These are phyloP conservation scores for Halophytophthora batemanensis DNA, from an alignment of 352 stramenopile genomes.

Conservation along the genomic window DNA sequence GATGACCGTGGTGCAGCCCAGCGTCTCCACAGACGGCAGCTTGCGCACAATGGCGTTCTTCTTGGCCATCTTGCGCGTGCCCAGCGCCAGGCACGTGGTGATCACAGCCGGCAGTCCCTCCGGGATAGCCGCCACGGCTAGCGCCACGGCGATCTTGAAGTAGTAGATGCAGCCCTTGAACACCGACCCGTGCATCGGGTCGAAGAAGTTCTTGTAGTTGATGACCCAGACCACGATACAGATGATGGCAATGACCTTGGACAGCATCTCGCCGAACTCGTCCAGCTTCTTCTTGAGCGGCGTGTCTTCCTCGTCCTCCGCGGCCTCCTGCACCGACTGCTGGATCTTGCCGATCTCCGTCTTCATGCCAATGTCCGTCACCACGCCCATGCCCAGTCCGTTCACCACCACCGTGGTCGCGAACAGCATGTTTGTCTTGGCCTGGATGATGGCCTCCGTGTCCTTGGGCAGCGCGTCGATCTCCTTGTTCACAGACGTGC, in stretches of 20 bases:
- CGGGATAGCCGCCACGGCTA: constrained; percentile 98
- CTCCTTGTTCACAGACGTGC: constrained; percentile 90
- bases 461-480: constrained; percentile 66
- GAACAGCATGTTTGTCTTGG: constrained; percentile 97
- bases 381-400: constrained; percentile 91
- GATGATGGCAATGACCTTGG: constrained; percentile 96
- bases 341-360: constrained; percentile 99
- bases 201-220: constrained; percentile 97
- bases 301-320: constrained; percentile 93
- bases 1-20: constrained; percentile 96
- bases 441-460: constrained; percentile 85
- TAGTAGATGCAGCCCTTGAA: constrained; percentile 98
- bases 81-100: constrained; percentile 95
- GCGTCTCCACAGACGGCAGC: constrained; percentile 96
- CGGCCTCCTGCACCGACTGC: constrained; percentile 89
- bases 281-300: constrained; percentile 98
- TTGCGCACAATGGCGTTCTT: constrained; percentile 98
- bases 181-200: constrained; percentile 81
- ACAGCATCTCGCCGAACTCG: constrained; percentile 97
- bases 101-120: constrained; percentile 98
- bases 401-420: constrained; percentile 97
- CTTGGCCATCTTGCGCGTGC: constrained; percentile 96
- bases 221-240: constrained; percentile 97
- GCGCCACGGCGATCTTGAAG: constrained; percentile 98
- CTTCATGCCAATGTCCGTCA: constrained; percentile 95